These are phyloP conservation scores for Daldinia bambusicola DNA, from an alignment of 495 filamentous ascomycete genomes.

Conservation along the genomic window DNA sequence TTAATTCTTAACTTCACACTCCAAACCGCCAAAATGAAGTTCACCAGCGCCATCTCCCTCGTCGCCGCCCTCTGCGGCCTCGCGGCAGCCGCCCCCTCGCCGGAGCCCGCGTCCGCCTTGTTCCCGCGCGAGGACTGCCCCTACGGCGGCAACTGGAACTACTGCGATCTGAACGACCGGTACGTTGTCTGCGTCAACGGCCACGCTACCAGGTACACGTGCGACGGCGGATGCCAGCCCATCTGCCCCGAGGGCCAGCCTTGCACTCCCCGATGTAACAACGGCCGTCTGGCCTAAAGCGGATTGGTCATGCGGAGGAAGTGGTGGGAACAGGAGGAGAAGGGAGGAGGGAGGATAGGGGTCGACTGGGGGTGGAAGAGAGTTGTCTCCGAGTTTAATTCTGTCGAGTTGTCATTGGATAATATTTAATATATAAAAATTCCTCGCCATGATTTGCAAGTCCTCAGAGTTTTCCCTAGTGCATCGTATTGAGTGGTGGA, in stretches of 20 bases:
- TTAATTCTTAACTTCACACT: not conserved
- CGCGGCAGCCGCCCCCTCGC: not conserved
- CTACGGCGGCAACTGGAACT: slow-evolving; percentile 10
- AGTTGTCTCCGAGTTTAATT: too few species aligned
- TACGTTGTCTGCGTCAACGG: slow-evolving; percentile 14
- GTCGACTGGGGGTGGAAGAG: not conserved
- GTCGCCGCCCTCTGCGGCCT: slow-evolving; percentile 4
- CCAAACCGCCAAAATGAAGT: slow-evolving; percentile 8
- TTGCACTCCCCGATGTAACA: slow-evolving; percentile 9
- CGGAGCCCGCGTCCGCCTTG: not conserved
- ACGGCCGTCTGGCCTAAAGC: not conserved
- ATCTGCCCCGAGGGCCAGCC: slow-evolving; percentile 4
- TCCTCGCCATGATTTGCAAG: too few species aligned
- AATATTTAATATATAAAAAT: too few species aligned
- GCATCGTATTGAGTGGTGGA: too few species aligned
- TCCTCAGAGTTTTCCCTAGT: too few species aligned
- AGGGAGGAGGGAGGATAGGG: not conserved
- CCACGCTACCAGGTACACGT: slow-evolving; percentile 5
- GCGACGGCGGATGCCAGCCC: slow-evolving; percentile 12
- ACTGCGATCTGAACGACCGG: slow-evolving; percentile 2
- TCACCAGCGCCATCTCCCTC: not conserved
- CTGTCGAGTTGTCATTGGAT: too few species aligned
- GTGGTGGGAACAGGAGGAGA: not conserved
- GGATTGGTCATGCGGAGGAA: not conserved
- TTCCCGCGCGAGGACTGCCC: slow-evolving; percentile 5